Evolutionary conservation across 192 early-diverging fungal genomes (phyloP), one percentile per base, ranked within the genome.

Genomic region (Tieghemiomyces parasiticus): DNA sequence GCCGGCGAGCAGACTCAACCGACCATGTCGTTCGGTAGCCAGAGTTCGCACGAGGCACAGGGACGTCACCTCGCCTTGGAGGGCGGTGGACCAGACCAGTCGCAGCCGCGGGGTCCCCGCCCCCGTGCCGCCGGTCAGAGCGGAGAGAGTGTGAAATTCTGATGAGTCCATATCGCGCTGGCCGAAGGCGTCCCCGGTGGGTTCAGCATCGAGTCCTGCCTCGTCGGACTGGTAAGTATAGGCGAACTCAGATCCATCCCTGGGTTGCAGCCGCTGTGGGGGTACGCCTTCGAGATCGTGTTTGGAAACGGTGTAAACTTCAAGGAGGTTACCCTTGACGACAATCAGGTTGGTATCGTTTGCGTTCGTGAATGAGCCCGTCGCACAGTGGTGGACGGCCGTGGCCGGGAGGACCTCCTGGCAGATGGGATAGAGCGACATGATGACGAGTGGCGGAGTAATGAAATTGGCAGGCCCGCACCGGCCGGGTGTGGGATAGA

Each of bases 1-100:
- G 16, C 66, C 66, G 35, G 73, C 46, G 28, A 76, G 47, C 45
- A 76, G 66, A 25, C 63, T 58, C 16, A 13, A 58, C 31, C 55
- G 55, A 9, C 55, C 55, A n/a, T 58, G 55, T 4, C 22, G 8
- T 20, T 58, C 55, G 32, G 16, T 58, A 20, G 32, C 35, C n/a
- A 28, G 0, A 22, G 55, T 58, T 19, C 26, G 30, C 3, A 58
- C 55, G 9, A 58, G 20, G 19, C 13, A 38, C 1, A 58, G 22
- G 32, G 55, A 58, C 1, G 16, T n/a, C 19, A 58, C 32, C 35
- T 58, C 33, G 2, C 32, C 55, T 34, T 58, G 55, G 14, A 58
- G 22, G 4, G 55, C 33, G n/a, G 22, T 34, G 0, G n/a, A n/a
- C n/a, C 34, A 35, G n/a, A 58, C 33, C n/a, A 58, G 34, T 25